phyloP scores from a whole-genome alignment of 352 stramenopile genomes.

The Pythium angustatum region DNA sequence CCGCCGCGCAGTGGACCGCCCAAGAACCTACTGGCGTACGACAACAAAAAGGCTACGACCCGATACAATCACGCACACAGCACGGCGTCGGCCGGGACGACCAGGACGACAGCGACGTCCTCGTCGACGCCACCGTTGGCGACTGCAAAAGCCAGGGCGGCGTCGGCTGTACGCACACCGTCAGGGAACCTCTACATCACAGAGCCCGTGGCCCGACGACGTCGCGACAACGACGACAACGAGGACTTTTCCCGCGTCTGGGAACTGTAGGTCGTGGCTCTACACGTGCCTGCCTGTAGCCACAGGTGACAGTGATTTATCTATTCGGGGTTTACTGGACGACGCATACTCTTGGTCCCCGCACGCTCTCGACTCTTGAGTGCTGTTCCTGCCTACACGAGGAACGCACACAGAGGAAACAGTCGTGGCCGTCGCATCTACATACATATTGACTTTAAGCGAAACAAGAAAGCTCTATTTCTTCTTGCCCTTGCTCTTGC shows the following conservation, averaged over 20 bases:
- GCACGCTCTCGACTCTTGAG: not conserved
- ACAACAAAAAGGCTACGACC: conserved; percentile 29
- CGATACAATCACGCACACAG: conserved; percentile 24
- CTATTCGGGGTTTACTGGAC: not conserved
- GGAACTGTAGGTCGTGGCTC: conserved; percentile 11
- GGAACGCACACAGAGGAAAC: too few species aligned
- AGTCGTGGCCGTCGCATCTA: conserved; percentile 6
- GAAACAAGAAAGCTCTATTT: conserved; percentile 27
- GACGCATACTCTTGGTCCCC: not conserved
- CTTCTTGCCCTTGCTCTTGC: conserved; percentile 52
- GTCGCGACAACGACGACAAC: conserved; percentile 1
- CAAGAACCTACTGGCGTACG: conserved; percentile 29
- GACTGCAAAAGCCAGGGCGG: not conserved
- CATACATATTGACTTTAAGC: conserved; percentile 19
- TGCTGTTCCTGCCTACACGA: too few species aligned
- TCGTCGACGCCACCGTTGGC: too few species aligned
- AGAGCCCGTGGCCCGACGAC: conserved; percentile 1
- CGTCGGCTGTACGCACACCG: not conserved
- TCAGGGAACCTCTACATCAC: conserved; percentile 23
- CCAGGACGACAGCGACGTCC: not conserved
- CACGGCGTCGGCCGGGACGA: not conserved
- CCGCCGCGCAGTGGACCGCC: conserved; percentile 5
- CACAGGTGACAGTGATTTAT: not conserved
- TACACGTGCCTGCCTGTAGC: not conserved
- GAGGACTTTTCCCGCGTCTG: conserved; percentile 14